A percentile compares a stretch with the other conserved stretches of the same genome.
Conservation (phyloP, 164 flowering plant genomes). For the Berberis thunbergii region DNA sequence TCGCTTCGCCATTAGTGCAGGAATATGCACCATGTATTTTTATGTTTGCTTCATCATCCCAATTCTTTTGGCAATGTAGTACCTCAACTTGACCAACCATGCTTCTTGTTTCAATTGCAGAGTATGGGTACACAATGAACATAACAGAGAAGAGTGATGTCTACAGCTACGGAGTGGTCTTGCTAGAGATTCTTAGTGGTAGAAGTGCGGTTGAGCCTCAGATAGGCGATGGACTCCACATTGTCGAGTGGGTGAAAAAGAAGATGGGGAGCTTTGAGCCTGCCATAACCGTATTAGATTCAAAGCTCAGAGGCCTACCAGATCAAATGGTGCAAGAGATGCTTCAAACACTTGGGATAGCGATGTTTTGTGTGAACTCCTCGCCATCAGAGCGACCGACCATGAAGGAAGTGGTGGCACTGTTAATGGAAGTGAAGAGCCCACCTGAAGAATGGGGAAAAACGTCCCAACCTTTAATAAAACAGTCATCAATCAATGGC, state of each 20-base stretch:
- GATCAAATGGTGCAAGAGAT: constrained; percentile 89
- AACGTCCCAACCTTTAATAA: constrained; percentile 86
- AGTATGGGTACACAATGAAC: constrained; percentile 94
- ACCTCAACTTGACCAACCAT: too few species aligned
- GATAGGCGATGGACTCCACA: constrained; percentile 71
- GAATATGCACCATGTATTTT: too few species aligned
- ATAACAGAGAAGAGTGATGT: constrained; percentile 99
- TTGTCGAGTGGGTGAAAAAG: constrained; percentile 95
- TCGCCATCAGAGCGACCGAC: constrained; percentile 84
- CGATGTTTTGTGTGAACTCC: constrained; percentile 88
- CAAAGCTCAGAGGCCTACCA: constrained; percentile 66
- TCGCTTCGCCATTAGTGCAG: too few species aligned
- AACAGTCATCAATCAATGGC: constrained; percentile 54
- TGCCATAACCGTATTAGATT: constrained; percentile 58
- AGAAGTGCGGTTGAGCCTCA: constrained; percentile 66
- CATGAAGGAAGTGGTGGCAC: constrained; percentile 95
- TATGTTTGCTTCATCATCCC: too few species aligned
- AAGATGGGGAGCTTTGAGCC: constrained; percentile 92
- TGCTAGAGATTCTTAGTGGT: constrained; percentile 80
- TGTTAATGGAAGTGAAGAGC: constrained; percentile 86
- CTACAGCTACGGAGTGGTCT: constrained; percentile 91
- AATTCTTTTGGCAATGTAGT: too few species aligned
- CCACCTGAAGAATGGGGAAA: constrained; percentile 85
- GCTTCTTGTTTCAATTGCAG: constrained; percentile 29
- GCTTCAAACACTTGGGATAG: constrained; percentile 91